Evolutionary conservation across 2,329 filamentous ascomycete species (phyloP), one percentile per base, ranked within the genome.

Genomic region (Ramularia endophylla): DNA sequence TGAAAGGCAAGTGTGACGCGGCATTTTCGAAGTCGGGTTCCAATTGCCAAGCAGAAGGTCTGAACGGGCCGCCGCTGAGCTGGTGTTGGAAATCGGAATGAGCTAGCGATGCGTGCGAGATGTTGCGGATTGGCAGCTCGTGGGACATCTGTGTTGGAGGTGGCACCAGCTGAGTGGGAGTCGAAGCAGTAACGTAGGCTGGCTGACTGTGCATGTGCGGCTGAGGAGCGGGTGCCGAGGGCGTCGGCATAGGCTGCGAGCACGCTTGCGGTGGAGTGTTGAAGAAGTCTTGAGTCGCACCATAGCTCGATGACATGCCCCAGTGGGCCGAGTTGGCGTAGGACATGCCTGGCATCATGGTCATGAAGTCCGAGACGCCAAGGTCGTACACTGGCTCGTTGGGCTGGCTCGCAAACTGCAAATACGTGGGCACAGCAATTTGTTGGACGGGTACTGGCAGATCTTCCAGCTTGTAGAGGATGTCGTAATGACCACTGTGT

Each of bases 401-500:
- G 15, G 46, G 40, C n/a, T 54, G 48, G 34, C 45, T 52, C 20
- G 43, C 52, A 45, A 52, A 66, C 58, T 52, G 57, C 27, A 64
- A 43, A 34, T 63, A 63, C 22, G 60, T 61, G 9, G 54, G 50
- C n/a, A 60, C 48, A n/a, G 45, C 35, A 32, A 48, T 46, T 22
- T 63, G 56, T 18, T 59, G 56, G 46, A 41, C 56, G 40, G 47
- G 47, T 11, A 54, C 46, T 36, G 62, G 58, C 12, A 75, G 55
- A 52, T 76, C 72, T 50, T 76, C 74, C 19, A 73, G 69, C 60
- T 79, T 81, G 70, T 98, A 98, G 25, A 97, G 74, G 47, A 98
- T 81, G 64, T 97, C 92, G 64, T 97, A 98, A 65, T 97, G 92
- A 46, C 87, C 87, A 30, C 78, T 81, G 50, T 15, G 37, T 31